A percentile compares a stretch with the other conserved stretches of the same genome.
Evolutionary conservation across 805 yeast genomes (phyloP).

Genomic region (Yarrowia yakushimensis): DNA sequence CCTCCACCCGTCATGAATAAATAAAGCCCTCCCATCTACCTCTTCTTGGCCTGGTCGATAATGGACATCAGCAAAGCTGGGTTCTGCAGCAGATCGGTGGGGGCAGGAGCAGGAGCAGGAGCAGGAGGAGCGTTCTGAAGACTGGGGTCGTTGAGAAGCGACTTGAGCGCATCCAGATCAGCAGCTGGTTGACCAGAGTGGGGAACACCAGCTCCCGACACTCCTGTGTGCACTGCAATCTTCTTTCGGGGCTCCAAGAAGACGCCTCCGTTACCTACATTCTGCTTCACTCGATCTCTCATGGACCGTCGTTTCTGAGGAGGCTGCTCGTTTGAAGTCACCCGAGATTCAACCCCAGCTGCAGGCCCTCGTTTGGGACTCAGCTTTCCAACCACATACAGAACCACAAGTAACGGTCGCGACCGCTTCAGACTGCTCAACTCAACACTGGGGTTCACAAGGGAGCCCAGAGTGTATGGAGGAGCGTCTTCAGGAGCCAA

Average conservation of each 20-base stretch:
- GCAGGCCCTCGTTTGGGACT: neutral
- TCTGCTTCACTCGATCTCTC: neutral
- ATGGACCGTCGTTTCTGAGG: neutral
- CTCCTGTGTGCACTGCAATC: too few relatives aligned
- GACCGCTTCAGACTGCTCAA: slow-evolving; percentile 4
- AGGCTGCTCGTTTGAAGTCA: neutral
- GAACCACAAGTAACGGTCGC: neutral
- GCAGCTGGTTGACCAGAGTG: neutral
- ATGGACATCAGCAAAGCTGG: slow-evolving; percentile 6
- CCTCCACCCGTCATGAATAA: neutral
- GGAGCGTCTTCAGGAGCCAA: slow-evolving; percentile 28
- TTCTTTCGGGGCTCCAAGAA: neutral
- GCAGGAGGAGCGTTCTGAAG: neutral
- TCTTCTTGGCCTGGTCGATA: slow-evolving; percentile 13
- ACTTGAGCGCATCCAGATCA: neutral
- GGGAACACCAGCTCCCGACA: neutral
- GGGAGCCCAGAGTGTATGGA: neutral
- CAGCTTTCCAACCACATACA: slow-evolving; percentile 12
- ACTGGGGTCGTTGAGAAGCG: neutral
- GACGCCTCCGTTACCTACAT: neutral
- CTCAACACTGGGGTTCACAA: slow-evolving; percentile 1
- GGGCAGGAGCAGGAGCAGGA: neutral
- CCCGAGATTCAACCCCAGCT: neutral
- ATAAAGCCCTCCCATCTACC: neutral
- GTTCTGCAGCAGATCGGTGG: neutral